These are phyloP conservation scores for Globisporangium abappressorium DNA, from an alignment of 352 stramenopile genomes.

Conservation along the genomic window DNA sequence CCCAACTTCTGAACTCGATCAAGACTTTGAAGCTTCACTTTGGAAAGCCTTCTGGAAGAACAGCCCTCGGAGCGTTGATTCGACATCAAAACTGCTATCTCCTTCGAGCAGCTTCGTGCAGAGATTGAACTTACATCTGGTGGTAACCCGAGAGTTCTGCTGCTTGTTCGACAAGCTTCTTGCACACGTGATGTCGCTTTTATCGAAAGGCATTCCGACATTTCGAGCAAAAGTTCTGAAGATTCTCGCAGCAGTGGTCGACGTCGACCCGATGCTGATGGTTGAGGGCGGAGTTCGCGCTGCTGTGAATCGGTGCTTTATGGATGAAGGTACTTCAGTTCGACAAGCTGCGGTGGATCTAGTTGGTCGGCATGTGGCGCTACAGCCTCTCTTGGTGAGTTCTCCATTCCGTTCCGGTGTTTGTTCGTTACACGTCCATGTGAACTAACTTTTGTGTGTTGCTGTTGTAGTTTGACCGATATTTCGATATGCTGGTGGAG, in stretches of 20 bases:
- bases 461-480: constrained; percentile 66
- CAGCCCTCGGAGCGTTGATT: constrained; percentile 26
- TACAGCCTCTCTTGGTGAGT: constrained; percentile 76
- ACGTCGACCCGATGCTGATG: constrained; percentile 86
- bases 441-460: not conserved
- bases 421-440: not conserved
- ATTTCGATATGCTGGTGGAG: constrained; percentile 73
- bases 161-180: constrained; percentile 65
- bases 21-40: constrained; percentile 23
- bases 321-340: constrained; percentile 77
- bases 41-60: constrained; percentile 57
- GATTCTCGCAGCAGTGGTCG: constrained; percentile 67
- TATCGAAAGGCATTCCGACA: constrained; percentile 65
- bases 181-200: constrained; percentile 68
- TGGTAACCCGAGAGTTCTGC: constrained; percentile 63
- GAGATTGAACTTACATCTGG: constrained; percentile 43
- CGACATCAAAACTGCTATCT: constrained; percentile 39
- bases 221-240: constrained; percentile 81
- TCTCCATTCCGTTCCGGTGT: not conserved
- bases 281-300: constrained; percentile 48
- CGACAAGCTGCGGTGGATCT: constrained; percentile 81
- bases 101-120: constrained; percentile 46
- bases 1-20: constrained; percentile 9
- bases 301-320: constrained; percentile 65
- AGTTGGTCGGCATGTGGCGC: constrained; percentile 74